These are phyloP conservation scores for Cystobasidium ongulense DNA, from an alignment of 768 basidiomycete genomes.

Conservation along the genomic window DNA sequence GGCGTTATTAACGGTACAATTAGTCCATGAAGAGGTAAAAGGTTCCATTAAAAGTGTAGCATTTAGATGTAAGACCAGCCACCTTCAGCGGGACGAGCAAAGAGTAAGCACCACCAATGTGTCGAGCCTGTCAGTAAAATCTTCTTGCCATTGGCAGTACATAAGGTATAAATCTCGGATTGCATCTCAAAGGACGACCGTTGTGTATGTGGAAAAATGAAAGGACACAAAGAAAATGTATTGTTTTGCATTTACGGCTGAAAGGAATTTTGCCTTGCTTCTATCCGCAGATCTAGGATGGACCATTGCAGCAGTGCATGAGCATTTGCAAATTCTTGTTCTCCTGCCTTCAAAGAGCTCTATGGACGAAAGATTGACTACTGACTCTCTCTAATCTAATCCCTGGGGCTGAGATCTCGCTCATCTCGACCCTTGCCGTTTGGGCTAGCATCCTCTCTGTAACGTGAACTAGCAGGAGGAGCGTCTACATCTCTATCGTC, in stretches of 20 bases:
- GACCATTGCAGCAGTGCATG: not conserved
- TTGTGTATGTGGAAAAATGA: not conserved
- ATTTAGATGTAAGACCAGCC: not conserved
- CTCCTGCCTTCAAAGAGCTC: not conserved
- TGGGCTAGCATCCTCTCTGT: constrained; percentile 18
- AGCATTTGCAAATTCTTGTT: not conserved
- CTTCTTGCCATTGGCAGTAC: too few relatives aligned
- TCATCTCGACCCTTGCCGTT: not conserved
- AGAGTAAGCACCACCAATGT: too few relatives aligned
- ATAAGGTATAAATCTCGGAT: too few relatives aligned
- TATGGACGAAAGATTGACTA: not conserved
- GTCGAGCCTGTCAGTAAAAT: too few relatives aligned
- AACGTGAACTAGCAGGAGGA: not conserved
- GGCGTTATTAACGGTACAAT: constrained; percentile 4
- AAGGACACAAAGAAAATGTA: not conserved
- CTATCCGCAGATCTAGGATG: not conserved
- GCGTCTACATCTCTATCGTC: not conserved
- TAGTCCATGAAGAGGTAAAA: not conserved
- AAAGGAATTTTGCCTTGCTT: not conserved
- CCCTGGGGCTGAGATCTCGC: constrained; percentile 3
- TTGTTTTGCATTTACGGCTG: not conserved
- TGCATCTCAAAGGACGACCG: too few relatives aligned
- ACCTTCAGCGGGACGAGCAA: too few relatives aligned
- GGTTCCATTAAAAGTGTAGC: not conserved
- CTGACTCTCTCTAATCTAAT: not conserved